phyloP scores from a whole-genome alignment of 192 early-diverging fungal species.

The Coemansia erecta region DNA sequence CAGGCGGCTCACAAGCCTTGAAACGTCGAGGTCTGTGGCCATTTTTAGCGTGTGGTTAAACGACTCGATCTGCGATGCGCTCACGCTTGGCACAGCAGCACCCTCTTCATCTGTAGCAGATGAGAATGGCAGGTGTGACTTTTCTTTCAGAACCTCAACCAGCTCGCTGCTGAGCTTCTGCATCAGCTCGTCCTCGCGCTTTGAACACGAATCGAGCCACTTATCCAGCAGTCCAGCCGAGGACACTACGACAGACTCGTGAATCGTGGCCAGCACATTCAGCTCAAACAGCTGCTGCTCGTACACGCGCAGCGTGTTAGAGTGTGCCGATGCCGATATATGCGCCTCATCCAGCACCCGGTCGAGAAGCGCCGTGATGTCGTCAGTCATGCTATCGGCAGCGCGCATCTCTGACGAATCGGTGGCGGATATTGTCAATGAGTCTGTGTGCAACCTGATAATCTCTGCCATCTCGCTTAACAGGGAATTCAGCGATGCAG shows the following conservation, averaged over 20 bases:
- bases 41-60: slow-evolving; percentile 30
- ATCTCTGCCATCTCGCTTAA: slow-evolving; percentile 18
- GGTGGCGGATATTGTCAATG: background rate
- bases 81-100: background rate
- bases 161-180: slow-evolving; percentile 15
- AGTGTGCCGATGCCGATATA: background rate
- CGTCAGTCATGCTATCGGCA: background rate
- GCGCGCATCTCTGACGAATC: background rate
- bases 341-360: slow-evolving; percentile 10
- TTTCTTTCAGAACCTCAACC: slow-evolving; percentile 13
- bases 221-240: background rate
- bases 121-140: slow-evolving; percentile 27
- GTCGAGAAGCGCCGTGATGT: slow-evolving; percentile 3
- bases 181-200: background rate
- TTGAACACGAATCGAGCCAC: background rate
- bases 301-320: slow-evolving; percentile 12
- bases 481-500: slow-evolving; percentile 16
- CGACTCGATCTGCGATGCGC: background rate
- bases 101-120: background rate
- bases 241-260: background rate
- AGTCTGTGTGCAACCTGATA: slow-evolving; percentile 18
- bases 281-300: slow-evolving; percentile 35
- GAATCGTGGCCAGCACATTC: slow-evolving; percentile 20
- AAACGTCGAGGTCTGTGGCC: slow-evolving; percentile 29
- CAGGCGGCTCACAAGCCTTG: slow-evolving; percentile 22